Evolutionary conservation across 176 grass and related monocot genomes (phyloP).

Genomic region (Lolium multiflorum): DNA sequence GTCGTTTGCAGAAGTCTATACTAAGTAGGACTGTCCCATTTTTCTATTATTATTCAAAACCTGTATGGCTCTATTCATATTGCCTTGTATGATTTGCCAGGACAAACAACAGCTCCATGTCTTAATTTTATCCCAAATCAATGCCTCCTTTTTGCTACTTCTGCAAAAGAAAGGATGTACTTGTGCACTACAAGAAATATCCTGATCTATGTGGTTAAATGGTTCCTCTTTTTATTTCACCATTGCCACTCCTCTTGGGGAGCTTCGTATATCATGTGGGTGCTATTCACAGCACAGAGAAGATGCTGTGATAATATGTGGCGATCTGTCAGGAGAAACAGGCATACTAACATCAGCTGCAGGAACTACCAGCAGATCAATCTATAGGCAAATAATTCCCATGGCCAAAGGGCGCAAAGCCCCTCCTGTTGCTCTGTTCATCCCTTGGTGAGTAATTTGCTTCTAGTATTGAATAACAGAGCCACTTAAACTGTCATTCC

Average conservation of each 20-base stretch:
- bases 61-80: not conserved
- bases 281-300: conserved; percentile 31
- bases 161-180: not conserved
- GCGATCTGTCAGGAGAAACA: conserved; percentile 42
- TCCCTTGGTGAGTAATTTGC: conserved; percentile 38
- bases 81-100: conserved; percentile 6
- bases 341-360: conserved; percentile 30
- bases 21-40: conserved; percentile 21
- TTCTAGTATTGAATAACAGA: conserved; percentile 1
- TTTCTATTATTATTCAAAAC: conserved; percentile 23
- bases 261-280: conserved; percentile 10
- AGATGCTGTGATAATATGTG: conserved; percentile 43
- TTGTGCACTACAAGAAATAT: conserved; percentile 3
- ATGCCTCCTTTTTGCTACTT: conserved; percentile 6
- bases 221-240: conserved; percentile 26
- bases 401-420: conserved; percentile 26
- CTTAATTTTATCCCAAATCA: not conserved
- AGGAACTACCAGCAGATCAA: conserved; percentile 47
- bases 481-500: not conserved
- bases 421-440: conserved; percentile 37
- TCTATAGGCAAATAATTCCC: conserved; percentile 49
- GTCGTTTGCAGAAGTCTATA: conserved; percentile 23
- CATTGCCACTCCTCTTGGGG: conserved; percentile 24
- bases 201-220: conserved; percentile 23
- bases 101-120: not conserved